Evolutionary conservation across 2,329 filamentous ascomycete species (phyloP).

Genomic region (Phoma sp.): DNA sequence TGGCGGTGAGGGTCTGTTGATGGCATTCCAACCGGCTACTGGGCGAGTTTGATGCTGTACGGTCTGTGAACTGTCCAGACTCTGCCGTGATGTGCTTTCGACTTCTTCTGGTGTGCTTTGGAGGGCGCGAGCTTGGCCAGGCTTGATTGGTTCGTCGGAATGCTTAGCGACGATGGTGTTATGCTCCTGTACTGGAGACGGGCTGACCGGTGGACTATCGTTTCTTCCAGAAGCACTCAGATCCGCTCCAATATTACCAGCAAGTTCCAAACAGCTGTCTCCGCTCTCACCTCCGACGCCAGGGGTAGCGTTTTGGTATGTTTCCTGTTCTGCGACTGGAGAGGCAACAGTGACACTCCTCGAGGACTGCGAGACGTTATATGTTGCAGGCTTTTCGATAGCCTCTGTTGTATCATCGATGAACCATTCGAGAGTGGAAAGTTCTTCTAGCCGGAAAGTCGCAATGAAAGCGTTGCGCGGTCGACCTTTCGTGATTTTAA

Average conservation of each 20-base stretch:
- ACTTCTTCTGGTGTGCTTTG: neutral
- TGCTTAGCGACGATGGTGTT: neutral
- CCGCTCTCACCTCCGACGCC: neutral
- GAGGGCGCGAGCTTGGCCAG: neutral
- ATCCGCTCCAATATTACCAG: neutral
- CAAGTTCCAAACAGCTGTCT: too few relatives aligned
- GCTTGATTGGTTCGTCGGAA: neutral
- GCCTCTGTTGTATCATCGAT: neutral
- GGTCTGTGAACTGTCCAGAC: neutral
- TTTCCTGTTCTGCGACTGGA: neutral
- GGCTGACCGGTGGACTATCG: neutral
- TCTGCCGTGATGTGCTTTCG: neutral
- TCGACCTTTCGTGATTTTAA: constrained; percentile 45
- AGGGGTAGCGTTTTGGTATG: neutral
- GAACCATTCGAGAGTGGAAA: constrained; percentile 49
- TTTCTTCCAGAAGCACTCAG: neutral
- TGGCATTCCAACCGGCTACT: constrained; percentile 23
- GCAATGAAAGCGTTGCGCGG: constrained; percentile 53
- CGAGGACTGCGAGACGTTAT: neutral
- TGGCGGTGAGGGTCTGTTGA: constrained; percentile 19
- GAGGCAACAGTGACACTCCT: neutral
- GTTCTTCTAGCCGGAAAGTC: constrained; percentile 48
- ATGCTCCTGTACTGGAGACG: neutral
- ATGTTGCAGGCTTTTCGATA: neutral
- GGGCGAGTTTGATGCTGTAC: neutral